Evolutionary conservation across 495 filamentous ascomycete genomes (phyloP).

Genomic region (Bacidia gigantensis): DNA sequence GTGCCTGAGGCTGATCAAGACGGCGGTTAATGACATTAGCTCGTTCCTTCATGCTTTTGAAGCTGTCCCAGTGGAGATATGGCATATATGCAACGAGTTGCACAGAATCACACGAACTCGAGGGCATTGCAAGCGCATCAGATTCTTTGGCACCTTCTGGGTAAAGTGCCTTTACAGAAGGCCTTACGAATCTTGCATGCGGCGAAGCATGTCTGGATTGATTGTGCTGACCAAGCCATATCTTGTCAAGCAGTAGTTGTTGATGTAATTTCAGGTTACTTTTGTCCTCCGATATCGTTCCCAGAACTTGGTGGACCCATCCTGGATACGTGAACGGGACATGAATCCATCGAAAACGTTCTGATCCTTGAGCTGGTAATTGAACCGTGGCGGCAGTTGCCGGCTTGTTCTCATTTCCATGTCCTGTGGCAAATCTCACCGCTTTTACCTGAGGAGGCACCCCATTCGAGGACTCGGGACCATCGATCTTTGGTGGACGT

Average conservation of each 20-base stretch:
- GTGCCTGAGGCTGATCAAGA: conserved; percentile 40
- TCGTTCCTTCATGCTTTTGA: conserved; percentile 43
- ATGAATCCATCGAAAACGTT: conserved; percentile 53
- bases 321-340: conserved; percentile 50
- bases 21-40: conserved; percentile 43
- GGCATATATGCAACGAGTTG: conserved; percentile 31
- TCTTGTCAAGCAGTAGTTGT: conserved; percentile 34
- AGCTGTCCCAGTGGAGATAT: conserved; percentile 57
- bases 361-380: conserved; percentile 27
- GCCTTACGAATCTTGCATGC: conserved; percentile 32
- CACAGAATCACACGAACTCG: conserved; percentile 20
- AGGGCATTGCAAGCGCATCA: conserved; percentile 21
- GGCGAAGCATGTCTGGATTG: conserved; percentile 34
- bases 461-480: neutral
- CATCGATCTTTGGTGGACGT: neutral
- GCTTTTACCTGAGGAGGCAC: neutral
- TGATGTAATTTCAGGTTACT: conserved; percentile 33
- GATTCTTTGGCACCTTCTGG: conserved; percentile 9
- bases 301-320: conserved; percentile 44
- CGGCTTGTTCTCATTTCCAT: neutral
- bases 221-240: conserved; percentile 34
- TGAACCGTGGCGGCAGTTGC: conserved; percentile 24
- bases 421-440: neutral
- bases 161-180: conserved; percentile 26
- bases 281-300: conserved; percentile 24